phyloP scores from a whole-genome alignment of 768 basidiomycete genomes.

The Chalciporus sphaerocephalus region DNA sequence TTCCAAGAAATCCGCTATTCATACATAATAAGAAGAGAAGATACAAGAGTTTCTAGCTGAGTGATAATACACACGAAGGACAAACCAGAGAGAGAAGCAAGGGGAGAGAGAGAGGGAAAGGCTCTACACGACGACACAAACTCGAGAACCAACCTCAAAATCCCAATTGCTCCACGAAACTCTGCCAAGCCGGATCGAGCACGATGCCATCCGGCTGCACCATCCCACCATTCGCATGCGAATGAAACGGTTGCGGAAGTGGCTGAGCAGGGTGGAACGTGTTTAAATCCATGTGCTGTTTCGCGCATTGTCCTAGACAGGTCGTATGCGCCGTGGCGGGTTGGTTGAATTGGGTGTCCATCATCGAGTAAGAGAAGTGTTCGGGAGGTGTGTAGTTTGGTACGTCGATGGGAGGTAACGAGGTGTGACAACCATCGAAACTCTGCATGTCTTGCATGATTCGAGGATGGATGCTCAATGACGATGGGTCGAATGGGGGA shows the following conservation, averaged over 20 bases:
- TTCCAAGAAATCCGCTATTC: too few relatives aligned
- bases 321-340: not conserved
- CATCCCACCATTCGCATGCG: constrained; percentile 2
- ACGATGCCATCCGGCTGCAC: constrained; percentile 28
- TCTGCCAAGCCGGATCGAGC: constrained; percentile 62
- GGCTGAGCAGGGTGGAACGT: constrained; percentile 15
- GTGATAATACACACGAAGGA: too few relatives aligned
- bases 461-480: constrained; percentile 24
- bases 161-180: constrained; percentile 66
- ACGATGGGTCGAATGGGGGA: constrained; percentile 4
- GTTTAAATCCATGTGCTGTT: constrained; percentile 11
- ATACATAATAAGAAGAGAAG: too few relatives aligned
- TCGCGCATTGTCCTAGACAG: constrained; percentile 13
- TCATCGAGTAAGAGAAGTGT: constrained; percentile 27
- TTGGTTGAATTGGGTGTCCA: constrained; percentile 27
- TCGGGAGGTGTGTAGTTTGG: constrained; percentile 28
- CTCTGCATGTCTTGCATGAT: constrained; percentile 52
- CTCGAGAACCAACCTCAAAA: constrained; percentile 26
- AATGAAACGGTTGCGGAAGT: constrained; percentile 10
- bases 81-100: too few relatives aligned
- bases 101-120: not conserved
- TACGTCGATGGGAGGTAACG: constrained; percentile 18
- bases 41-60: too few relatives aligned
- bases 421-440: constrained; percentile 36
- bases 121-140: not conserved